phyloP scores from a whole-genome alignment of 805 yeast species.

The Wickerhamomyces ciferrii region DNA sequence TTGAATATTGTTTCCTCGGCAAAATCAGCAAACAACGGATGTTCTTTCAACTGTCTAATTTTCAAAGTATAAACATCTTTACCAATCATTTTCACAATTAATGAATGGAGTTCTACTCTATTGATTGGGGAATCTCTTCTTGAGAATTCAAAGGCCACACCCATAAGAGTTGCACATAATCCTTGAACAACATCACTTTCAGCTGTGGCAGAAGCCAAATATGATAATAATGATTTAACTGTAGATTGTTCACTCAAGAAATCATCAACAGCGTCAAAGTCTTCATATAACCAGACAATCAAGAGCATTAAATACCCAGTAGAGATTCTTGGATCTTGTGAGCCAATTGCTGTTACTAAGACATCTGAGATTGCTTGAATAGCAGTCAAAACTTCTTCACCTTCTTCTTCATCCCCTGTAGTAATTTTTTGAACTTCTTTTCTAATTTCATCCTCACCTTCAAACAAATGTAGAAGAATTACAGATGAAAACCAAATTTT shows the following conservation, averaged over 20 bases:
- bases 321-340: slow-evolving; percentile 68
- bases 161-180: slow-evolving; percentile 64
- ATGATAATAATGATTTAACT: slow-evolving; percentile 64
- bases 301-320: slow-evolving; percentile 75
- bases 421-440: slow-evolving; percentile 41
- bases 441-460: slow-evolving; percentile 45
- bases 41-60: slow-evolving; percentile 67
- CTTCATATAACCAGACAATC: slow-evolving; percentile 74
- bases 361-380: slow-evolving; percentile 78
- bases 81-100: slow-evolving; percentile 71
- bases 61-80: slow-evolving; percentile 72
- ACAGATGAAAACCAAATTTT: slow-evolving; percentile 78
- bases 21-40: slow-evolving; percentile 47
- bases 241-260: slow-evolving; percentile 64
- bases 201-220: slow-evolving; percentile 45
- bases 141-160: slow-evolving; percentile 82
- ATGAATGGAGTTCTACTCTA: slow-evolving; percentile 52
- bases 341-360: slow-evolving; percentile 55
- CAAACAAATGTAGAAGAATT: slow-evolving; percentile 57
- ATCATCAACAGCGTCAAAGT: slow-evolving; percentile 66
- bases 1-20: slow-evolving; percentile 43
- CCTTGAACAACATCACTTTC: slow-evolving; percentile 64
- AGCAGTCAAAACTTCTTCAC: slow-evolving; percentile 65
- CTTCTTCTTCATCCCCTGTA: slow-evolving; percentile 53
- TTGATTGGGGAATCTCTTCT: slow-evolving; percentile 45